Percentiles rank a stretch among this genome's conserved stretches.
phyloP scores from a whole-genome alignment of 208 protist genomes.

The Leishmania lainsoni region DNA sequence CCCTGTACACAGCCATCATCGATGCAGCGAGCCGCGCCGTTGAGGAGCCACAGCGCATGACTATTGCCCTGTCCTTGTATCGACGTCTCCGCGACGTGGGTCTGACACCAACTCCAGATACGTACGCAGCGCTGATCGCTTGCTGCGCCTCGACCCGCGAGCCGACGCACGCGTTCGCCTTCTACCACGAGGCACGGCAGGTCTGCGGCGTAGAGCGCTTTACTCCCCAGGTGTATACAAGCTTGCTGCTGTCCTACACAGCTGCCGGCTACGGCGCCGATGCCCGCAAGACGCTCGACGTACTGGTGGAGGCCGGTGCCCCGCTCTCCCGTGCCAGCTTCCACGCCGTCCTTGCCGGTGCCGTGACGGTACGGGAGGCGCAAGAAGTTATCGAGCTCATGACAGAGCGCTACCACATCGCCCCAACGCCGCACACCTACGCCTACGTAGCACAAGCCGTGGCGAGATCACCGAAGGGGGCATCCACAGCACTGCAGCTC shows the following conservation, averaged over 20 bases:
- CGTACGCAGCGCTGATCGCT: conserved; percentile 81
- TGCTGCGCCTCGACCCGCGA: conserved; percentile 68
- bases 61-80: conserved; percentile 79
- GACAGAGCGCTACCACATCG: conserved; percentile 60
- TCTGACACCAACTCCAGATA: conserved; percentile 51
- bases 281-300: conserved; percentile 67
- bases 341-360: conserved; percentile 69
- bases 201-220: conserved; percentile 51
- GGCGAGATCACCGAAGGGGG: conserved; percentile 35
- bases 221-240: conserved; percentile 70
- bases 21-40: conserved; percentile 60
- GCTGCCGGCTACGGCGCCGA: conserved; percentile 69
- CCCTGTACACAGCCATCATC: conserved; percentile 80
- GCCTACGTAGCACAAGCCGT: conserved; percentile 60
- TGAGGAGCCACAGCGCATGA: conserved; percentile 61
- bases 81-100: conserved; percentile 69
- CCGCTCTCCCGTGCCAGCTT: conserved; percentile 72
- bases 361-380: conserved; percentile 67
- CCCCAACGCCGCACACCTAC: conserved; percentile 77
- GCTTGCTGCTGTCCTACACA: conserved; percentile 73
- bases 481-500: conserved; percentile 56
- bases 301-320: conserved; percentile 81
- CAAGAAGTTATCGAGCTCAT: conserved; percentile 76
- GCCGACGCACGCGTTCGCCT: conserved; percentile 82
- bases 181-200: conserved; percentile 80